These are phyloP conservation scores for Leishmania gerbilli DNA, from an alignment of 208 protist species.

Conservation along the genomic window DNA sequence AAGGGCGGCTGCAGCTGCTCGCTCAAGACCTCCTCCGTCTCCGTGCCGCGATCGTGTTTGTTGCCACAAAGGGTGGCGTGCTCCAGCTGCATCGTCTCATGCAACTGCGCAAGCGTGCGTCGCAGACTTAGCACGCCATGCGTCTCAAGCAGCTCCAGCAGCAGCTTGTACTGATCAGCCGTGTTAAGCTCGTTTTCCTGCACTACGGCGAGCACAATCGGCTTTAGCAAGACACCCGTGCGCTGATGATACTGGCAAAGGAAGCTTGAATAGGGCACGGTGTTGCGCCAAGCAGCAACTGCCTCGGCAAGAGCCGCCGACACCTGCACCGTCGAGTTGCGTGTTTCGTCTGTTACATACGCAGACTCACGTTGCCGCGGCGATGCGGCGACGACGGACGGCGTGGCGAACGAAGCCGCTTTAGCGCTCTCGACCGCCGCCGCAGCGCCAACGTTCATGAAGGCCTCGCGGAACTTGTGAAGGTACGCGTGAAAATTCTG, in stretches of 20 bases:
- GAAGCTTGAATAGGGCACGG: constrained; percentile 28
- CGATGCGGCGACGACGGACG: neutral
- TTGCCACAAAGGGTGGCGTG: constrained; percentile 7
- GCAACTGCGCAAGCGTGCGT: constrained; percentile 83
- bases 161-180: constrained; percentile 92
- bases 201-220: constrained; percentile 92
- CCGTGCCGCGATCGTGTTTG: constrained; percentile 3
- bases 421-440: neutral
- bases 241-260: constrained; percentile 24
- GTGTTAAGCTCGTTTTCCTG: constrained; percentile 93
- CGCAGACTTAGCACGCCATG: constrained; percentile 82
- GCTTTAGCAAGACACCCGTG: constrained; percentile 17
- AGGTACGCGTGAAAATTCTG: constrained; percentile 87
- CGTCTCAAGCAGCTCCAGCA: constrained; percentile 73
- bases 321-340: constrained; percentile 43
- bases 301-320: constrained; percentile 50
- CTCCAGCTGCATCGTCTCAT: constrained; percentile 50
- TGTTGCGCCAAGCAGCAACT: constrained; percentile 39
- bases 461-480: constrained; percentile 28
- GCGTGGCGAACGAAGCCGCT: neutral
- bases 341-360: constrained; percentile 31
- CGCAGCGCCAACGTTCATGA: constrained; percentile 8
- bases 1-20: constrained; percentile 45
- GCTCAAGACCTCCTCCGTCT: neutral
- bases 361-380: neutral